Evolutionary conservation across 2,329 filamentous ascomycete species (phyloP).

Genomic region (Thielaviopsis populi): DNA sequence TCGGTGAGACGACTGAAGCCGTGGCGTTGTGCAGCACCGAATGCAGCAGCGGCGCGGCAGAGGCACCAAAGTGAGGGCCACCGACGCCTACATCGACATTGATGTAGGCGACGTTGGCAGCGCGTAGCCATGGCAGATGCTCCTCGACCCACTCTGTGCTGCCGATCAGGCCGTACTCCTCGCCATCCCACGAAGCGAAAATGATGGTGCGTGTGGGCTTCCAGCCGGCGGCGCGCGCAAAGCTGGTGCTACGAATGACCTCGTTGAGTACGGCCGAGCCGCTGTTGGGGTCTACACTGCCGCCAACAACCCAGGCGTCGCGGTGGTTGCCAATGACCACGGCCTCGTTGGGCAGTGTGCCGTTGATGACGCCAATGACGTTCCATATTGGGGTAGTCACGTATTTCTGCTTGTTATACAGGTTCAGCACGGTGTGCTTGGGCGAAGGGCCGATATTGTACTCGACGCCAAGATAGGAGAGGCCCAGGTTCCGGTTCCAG

Average conservation of each 20-base stretch:
- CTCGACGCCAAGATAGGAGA: slow-evolving; percentile 64
- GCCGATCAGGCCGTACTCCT: slow-evolving; percentile 75
- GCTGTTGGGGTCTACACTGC: slow-evolving; percentile 68
- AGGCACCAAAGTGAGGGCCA: slow-evolving; percentile 47
- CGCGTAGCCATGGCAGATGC: slow-evolving; percentile 63
- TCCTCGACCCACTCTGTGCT: slow-evolving; percentile 92
- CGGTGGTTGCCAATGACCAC: slow-evolving; percentile 84
- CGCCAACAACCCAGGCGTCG: slow-evolving; percentile 80
- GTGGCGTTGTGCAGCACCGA: slow-evolving; percentile 55
- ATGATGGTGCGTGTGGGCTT: slow-evolving; percentile 70
- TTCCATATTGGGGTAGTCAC: slow-evolving; percentile 75
- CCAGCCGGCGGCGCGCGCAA: slow-evolving; percentile 46
- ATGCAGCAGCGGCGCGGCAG: slow-evolving; percentile 63
- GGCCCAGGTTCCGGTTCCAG: slow-evolving; percentile 57
- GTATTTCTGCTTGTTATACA: slow-evolving; percentile 69
- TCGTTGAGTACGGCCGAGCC: slow-evolving; percentile 69
- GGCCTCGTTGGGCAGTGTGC: slow-evolving; percentile 69
- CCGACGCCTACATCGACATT: slow-evolving; percentile 67
- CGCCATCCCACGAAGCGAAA: slow-evolving; percentile 69
- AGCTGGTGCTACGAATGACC: slow-evolving; percentile 58
- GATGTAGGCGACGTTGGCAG: slow-evolving; percentile 62
- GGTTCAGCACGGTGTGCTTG: slow-evolving; percentile 52
- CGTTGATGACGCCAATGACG: slow-evolving; percentile 84
- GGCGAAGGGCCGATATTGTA: slow-evolving; percentile 80
- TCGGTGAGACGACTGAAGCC: slow-evolving; percentile 49